Conservation (phyloP, 1,284 basidiomycete species). For the Irpex lacteus region DNA sequence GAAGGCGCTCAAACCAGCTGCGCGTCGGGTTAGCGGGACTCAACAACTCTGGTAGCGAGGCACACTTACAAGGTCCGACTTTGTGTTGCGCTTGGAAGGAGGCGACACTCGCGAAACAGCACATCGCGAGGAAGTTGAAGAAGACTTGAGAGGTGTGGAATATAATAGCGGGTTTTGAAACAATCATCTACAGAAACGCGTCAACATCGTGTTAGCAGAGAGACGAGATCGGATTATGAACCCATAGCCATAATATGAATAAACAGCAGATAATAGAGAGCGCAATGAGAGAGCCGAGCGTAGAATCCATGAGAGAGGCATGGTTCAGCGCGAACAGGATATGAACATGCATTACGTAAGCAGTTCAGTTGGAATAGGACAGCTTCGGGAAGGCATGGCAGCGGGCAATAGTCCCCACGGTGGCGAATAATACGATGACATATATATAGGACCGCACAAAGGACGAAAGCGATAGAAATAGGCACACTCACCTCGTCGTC, state of each 20-base stretch:
- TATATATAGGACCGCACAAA: constrained; percentile 12
- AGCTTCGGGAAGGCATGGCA: not conserved
- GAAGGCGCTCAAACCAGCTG: constrained; percentile 86
- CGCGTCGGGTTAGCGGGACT: not conserved
- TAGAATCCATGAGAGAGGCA: constrained; percentile 26
- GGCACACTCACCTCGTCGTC: constrained; percentile 62
- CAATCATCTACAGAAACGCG: constrained; percentile 63
- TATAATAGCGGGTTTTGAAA: constrained; percentile 76
- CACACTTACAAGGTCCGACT: constrained; percentile 77
- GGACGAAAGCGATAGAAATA: constrained; percentile 11
- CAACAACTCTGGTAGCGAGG: not conserved
- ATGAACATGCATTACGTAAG: constrained; percentile 54
- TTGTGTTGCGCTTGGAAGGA: constrained; percentile 81
- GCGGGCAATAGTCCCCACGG: constrained; percentile 2
- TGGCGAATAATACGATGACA: constrained; percentile 7
- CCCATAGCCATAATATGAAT: constrained; percentile 66
- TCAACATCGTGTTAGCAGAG: constrained; percentile 17
- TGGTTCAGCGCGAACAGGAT: constrained; percentile 11
- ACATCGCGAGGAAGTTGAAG: constrained; percentile 88
- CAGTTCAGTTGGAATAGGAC: constrained; percentile 4
- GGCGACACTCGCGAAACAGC: constrained; percentile 83
- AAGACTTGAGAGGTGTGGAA: constrained; percentile 75
- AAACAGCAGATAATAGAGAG: constrained; percentile 60
- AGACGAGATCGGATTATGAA: constrained; percentile 31
- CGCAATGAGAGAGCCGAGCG: constrained; percentile 49